Conservation (phyloP, 495 filamentous ascomycete species). For the Evansstolkia leycettana region DNA sequence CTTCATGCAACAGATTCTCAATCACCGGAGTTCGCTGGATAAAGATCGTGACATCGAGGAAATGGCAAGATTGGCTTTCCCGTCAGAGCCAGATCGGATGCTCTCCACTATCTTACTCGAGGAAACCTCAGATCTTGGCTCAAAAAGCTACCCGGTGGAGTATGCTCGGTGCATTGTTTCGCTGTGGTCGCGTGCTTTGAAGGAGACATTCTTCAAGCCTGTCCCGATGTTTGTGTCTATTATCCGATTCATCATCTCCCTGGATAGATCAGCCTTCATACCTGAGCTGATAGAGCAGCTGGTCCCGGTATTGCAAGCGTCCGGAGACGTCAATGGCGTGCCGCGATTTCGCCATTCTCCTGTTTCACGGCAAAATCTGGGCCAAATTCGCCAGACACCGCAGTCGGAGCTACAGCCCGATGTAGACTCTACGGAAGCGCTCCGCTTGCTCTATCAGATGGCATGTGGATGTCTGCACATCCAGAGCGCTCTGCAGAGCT, state of each 20-base stretch:
- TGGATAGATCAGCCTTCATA: constrained; percentile 32
- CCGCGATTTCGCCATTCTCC: constrained; percentile 37
- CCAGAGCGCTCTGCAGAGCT: constrained; percentile 27
- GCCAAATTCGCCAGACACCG: constrained; percentile 28
- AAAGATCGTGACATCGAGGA: constrained; percentile 44
- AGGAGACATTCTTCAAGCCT: constrained; percentile 46
- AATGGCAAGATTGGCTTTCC: constrained; percentile 36
- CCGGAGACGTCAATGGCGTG: constrained; percentile 45
- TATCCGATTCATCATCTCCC: constrained; percentile 38
- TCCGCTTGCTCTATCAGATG: constrained; percentile 45
- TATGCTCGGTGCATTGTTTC: constrained; percentile 40
- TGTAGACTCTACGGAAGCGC: constrained; percentile 43
- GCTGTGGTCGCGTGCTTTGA: constrained; percentile 51
- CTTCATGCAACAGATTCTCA: constrained; percentile 46
- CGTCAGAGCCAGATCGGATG: constrained; percentile 38
- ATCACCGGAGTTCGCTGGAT: constrained; percentile 36
- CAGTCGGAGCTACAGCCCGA: constrained; percentile 30
- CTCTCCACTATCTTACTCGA: constrained; percentile 49
- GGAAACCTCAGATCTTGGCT: constrained; percentile 27
- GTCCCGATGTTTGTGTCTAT: constrained; percentile 47
- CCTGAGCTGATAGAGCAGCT: constrained; percentile 37
- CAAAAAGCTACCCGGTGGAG: constrained; percentile 35
- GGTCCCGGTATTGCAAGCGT: constrained; percentile 40
- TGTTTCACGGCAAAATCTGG: constrained; percentile 23
- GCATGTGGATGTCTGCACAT: constrained; percentile 36